A percentile compares a stretch with the other conserved stretches of the same genome.
These are phyloP conservation scores for Kitagawia praeruptora DNA, from an alignment of 129 eudicot species.

Conservation along the genomic window DNA sequence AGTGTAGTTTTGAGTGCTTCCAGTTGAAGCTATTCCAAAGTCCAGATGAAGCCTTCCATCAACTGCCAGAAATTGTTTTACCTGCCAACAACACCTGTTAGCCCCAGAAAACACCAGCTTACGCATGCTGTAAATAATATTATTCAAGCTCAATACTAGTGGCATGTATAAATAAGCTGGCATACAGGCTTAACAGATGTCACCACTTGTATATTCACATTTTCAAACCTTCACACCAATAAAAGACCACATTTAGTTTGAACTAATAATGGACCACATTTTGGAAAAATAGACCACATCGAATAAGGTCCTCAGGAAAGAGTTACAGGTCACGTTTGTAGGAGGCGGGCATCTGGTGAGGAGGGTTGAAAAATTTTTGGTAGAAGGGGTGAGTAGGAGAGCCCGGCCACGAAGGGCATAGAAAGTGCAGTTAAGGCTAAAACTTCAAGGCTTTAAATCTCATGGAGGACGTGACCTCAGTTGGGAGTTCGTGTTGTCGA, in stretches of 20 bases:
- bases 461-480: background rate
- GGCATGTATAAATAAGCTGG: background rate
- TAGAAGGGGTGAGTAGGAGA: background rate
- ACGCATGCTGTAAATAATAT: background rate
- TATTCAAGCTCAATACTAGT: background rate
- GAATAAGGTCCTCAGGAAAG: background rate
- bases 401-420: background rate
- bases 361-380: background rate
- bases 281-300: background rate
- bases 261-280: background rate
- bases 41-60: constrained; percentile 89
- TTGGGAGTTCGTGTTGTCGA: background rate
- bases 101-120: background rate
- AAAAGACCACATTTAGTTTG: background rate
- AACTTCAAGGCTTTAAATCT: background rate
- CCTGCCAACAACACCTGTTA: constrained; percentile 34
- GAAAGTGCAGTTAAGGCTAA: background rate
- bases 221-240: background rate
- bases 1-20: constrained; percentile 84
- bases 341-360: background rate
- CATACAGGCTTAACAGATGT: background rate
- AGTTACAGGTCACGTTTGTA: background rate
- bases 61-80: constrained; percentile 82
- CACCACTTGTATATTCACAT: background rate
- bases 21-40: constrained; percentile 72